Evolutionary conservation across 164 flowering plant species (phyloP).

Genomic region (Vitis cinerea): DNA sequence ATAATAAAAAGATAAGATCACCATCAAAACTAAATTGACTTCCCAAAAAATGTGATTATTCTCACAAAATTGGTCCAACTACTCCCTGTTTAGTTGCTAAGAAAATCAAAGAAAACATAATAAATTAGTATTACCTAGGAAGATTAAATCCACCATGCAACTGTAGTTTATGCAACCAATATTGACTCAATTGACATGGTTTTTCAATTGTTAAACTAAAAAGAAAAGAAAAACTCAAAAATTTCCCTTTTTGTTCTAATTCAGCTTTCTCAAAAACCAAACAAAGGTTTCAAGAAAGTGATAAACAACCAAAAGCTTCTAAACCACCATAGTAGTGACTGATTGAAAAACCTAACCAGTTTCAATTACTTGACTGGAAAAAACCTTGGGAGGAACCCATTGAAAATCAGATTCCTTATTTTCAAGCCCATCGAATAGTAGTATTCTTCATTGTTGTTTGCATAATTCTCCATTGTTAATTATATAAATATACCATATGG

Average conservation of each 20-base stretch:
- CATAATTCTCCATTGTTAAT: slow-evolving; percentile 36
- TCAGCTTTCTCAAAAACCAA: too few relatives aligned
- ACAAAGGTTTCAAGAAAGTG: too few relatives aligned
- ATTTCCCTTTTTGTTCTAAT: too few relatives aligned
- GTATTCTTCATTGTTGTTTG: slow-evolving; percentile 44
- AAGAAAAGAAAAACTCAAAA: too few relatives aligned
- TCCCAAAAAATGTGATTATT: background rate
- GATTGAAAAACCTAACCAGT: background rate
- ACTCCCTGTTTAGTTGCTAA: background rate
- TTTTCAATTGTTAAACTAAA: too few relatives aligned
- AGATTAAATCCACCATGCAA: too few relatives aligned
- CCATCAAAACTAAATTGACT: background rate
- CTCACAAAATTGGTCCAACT: background rate
- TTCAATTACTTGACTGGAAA: slow-evolving; percentile 40
- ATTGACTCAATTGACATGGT: too few relatives aligned
- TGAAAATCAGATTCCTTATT: slow-evolving; percentile 42
- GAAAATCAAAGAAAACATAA: background rate
- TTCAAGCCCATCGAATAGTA: slow-evolving; percentile 49
- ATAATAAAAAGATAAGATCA: background rate
- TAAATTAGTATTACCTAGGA: too few relatives aligned
- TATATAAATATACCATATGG: background rate
- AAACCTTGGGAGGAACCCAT: slow-evolving; percentile 28
- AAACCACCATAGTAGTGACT: background rate
- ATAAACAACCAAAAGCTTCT: too few relatives aligned
- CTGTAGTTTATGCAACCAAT: too few relatives aligned